phyloP scores from a whole-genome alignment of 495 filamentous ascomycete species.

The Aspergillus sparsus region DNA sequence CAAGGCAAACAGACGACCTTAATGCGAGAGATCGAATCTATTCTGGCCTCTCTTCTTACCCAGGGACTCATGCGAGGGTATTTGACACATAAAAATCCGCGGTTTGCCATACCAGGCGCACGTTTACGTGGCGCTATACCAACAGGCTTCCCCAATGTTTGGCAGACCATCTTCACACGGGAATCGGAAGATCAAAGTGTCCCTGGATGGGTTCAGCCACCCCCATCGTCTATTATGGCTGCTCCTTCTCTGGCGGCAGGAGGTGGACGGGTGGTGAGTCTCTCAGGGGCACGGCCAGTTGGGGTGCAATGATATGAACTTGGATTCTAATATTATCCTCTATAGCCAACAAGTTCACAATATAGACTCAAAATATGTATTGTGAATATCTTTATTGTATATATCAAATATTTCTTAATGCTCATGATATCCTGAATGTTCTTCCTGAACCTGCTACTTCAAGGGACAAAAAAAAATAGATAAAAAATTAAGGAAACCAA shows the following conservation, averaged over 20 bases:
- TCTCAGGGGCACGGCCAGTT: conserved; percentile 54
- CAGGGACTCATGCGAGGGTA: conserved; percentile 88
- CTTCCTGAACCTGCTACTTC: no score
- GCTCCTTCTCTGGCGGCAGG: conserved; percentile 25
- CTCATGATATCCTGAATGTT: background rate
- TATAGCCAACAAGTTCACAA: background rate
- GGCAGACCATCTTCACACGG: conserved; percentile 54
- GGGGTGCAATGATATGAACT: conserved; percentile 37
- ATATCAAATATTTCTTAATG: conserved; percentile 1
- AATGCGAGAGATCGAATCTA: conserved; percentile 71
- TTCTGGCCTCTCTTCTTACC: conserved; percentile 72
- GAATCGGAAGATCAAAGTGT: conserved; percentile 46
- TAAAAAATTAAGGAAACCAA: no score
- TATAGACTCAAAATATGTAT: background rate
- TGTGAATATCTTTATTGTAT: background rate
- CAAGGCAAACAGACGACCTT: conserved; percentile 51
- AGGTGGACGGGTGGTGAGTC: conserved; percentile 54
- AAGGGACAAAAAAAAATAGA: no score
- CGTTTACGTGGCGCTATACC: conserved; percentile 61
- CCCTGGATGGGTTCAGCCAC: conserved; percentile 57
- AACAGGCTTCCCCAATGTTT: conserved; percentile 63
- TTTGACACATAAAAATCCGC: conserved; percentile 69
- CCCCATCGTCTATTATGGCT: conserved; percentile 14
- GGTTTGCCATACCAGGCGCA: conserved; percentile 81
- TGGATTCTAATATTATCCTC: background rate